Evolutionary conservation across 495 filamentous ascomycete genomes (phyloP).

Genomic region (Trichoderma gamsii): DNA sequence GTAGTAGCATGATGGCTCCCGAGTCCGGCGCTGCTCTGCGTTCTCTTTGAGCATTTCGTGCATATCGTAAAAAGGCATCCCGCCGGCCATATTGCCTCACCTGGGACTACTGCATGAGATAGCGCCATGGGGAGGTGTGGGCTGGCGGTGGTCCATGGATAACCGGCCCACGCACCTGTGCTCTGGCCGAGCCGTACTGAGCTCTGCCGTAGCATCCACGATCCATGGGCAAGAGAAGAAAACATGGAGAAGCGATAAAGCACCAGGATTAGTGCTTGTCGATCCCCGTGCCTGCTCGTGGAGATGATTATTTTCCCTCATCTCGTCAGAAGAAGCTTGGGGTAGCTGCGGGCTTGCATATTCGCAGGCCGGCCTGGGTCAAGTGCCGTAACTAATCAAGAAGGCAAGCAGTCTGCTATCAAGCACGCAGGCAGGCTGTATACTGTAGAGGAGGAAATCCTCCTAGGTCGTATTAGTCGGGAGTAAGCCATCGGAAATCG

Average conservation of each 20-base stretch:
- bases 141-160: conserved; percentile 10
- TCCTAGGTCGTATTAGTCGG: background rate
- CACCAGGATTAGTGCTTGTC: conserved; percentile 2
- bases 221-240: conserved; percentile 6
- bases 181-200: background rate
- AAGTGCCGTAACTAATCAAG: background rate
- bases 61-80: background rate
- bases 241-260: conserved; percentile 11
- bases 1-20: background rate
- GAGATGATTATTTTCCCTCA: background rate
- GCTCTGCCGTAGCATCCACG: conserved; percentile 8
- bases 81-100: conserved; percentile 10
- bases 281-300: conserved; percentile 10
- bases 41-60: background rate
- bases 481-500: background rate
- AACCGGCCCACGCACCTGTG: conserved; percentile 8
- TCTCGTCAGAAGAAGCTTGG: background rate
- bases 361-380: background rate
- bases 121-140: conserved; percentile 9
- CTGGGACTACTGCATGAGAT: conserved; percentile 10
- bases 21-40: conserved; percentile 4
- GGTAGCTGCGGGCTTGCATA: background rate
- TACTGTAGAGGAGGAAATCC: background rate
- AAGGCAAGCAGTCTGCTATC: too few species aligned
- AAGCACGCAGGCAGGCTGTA: background rate